Conservation (phyloP, 2,329 filamentous ascomycete genomes). For the Talaromyces sp. region DNA sequence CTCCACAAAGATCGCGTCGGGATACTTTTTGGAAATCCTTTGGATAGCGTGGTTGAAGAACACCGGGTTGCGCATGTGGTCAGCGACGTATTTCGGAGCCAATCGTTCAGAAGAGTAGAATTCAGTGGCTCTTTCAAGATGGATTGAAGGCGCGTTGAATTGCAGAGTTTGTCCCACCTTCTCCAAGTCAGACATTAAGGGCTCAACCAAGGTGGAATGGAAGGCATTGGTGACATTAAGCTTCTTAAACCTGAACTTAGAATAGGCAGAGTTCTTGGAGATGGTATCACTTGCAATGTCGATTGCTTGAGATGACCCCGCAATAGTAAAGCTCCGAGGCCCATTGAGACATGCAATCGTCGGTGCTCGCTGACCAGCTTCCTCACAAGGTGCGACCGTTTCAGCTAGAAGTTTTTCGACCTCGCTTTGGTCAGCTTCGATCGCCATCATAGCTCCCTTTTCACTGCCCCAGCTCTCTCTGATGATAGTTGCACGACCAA, state of each 20-base stretch:
- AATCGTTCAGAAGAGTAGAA: not conserved
- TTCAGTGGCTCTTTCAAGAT: conserved; percentile 32
- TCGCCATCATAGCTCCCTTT: conserved; percentile 32
- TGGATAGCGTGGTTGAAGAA: conserved; percentile 43
- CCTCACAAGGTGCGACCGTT: conserved; percentile 6
- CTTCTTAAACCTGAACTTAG: conserved; percentile 28
- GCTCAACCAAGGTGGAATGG: conserved; percentile 42
- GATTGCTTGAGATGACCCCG: conserved; percentile 17
- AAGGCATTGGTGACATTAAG: conserved; percentile 47
- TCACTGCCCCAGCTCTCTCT: conserved; percentile 26
- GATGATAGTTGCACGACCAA: conserved; percentile 28
- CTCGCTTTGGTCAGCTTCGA: conserved; percentile 24
- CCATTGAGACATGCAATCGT: conserved; percentile 37
- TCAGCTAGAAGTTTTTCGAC: conserved; percentile 19
- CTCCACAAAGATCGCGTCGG: conserved; percentile 36
- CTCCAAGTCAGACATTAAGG: conserved; percentile 25
- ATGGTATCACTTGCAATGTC: conserved; percentile 27
- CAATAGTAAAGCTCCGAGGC: conserved; percentile 16
- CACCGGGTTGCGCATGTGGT: conserved; percentile 44
- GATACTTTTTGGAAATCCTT: conserved; percentile 30
- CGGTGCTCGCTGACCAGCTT: conserved; percentile 4
- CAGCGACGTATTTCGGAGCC: conserved; percentile 18
- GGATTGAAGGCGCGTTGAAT: conserved; percentile 32
- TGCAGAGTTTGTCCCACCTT: conserved; percentile 23
- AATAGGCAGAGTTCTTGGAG: not conserved